Evolutionary conservation across 2,329 filamentous ascomycete species (phyloP), one percentile per base, ranked within the genome.

Genomic region (Aspergillus cejpii): DNA sequence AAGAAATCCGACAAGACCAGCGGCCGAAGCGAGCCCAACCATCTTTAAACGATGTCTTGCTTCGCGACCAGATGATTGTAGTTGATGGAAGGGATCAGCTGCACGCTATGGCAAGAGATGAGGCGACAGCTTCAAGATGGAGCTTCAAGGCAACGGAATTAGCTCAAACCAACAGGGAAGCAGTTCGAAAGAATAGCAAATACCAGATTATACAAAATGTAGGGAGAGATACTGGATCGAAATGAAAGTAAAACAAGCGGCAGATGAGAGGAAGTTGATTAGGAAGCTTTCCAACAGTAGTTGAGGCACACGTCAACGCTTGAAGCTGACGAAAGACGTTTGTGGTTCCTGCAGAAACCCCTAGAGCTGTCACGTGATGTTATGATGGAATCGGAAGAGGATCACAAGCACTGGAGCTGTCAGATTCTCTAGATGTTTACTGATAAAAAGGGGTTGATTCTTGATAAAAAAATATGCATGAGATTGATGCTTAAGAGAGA

Each of bases 11-110:
- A 98, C 81, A 48, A 98, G 83, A 69, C 92, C 92, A 56, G 87
- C 91, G 56, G 92, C 92, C 58, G 91, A 96, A 63, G 90, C 87
- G 66, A 97, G 80, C 67, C 87, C 88, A 66, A 92, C 87, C 92
- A 97, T 98, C 49, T 61, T 74, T 55, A 44, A 27, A 34, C 51
- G 40, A 47, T 36, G 47, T 45, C 46, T 43, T 47, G 44, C 23
- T 48, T 46, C 40, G 41, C 45, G 26, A 41, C 41, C 39, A 42
- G 37, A 5, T 48, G 37, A 38, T 43, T 44, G 20, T 38, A 12
- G 31, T 34, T 34, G 48, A 43, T 44, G 54, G 33, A 43, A 47
- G 45, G 24, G 12, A 33, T 44, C 47, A 44, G 31, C 38, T 53
- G 36, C 56, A n/a, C n/a, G 50, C 44, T 57, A 53, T 55, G 51